These are phyloP conservation scores for Camillea tinctor DNA, from an alignment of 2,329 filamentous ascomycete genomes.

Conservation along the genomic window DNA sequence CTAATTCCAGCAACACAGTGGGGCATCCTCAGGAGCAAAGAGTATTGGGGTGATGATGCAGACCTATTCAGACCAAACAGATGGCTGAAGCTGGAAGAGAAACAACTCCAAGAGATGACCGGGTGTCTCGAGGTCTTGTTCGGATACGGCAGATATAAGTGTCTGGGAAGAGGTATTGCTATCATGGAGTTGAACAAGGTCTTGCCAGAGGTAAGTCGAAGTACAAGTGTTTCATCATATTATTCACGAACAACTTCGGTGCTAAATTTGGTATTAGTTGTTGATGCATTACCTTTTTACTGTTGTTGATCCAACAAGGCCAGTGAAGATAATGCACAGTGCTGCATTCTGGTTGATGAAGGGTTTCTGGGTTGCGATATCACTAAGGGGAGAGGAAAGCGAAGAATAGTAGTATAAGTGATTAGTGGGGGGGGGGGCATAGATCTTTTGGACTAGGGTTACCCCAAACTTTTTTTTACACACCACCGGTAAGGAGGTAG, in stretches of 20 bases:
- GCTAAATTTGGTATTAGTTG: slow-evolving; percentile 22
- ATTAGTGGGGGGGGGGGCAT: too few species aligned
- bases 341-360: slow-evolving; percentile 37
- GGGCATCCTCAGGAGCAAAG: slow-evolving; percentile 5
- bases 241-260: background rate
- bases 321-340: slow-evolving; percentile 32
- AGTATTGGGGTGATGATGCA: slow-evolving; percentile 10
- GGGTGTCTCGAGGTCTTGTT: slow-evolving; percentile 14
- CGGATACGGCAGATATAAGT: slow-evolving; percentile 12
- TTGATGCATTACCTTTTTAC: slow-evolving; percentile 35
- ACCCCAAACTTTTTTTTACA: too few species aligned
- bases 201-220: slow-evolving; percentile 11
- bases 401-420: too few species aligned
- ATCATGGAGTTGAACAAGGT: slow-evolving; percentile 13
- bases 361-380: slow-evolving; percentile 36
- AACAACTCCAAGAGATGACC: slow-evolving; percentile 6
- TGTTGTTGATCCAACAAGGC: slow-evolving; percentile 32
- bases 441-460: too few species aligned
- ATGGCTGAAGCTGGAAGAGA: slow-evolving; percentile 8
- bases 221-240: background rate
- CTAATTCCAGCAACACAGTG: background rate
- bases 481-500: too few species aligned
- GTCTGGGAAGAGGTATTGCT: slow-evolving; percentile 11
- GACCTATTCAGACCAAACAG: slow-evolving; percentile 13
- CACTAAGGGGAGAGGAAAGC: background rate